Evolutionary conservation across 352 stramenopile genomes (phyloP).

Genomic region (Globisporangium megalacanthum): DNA sequence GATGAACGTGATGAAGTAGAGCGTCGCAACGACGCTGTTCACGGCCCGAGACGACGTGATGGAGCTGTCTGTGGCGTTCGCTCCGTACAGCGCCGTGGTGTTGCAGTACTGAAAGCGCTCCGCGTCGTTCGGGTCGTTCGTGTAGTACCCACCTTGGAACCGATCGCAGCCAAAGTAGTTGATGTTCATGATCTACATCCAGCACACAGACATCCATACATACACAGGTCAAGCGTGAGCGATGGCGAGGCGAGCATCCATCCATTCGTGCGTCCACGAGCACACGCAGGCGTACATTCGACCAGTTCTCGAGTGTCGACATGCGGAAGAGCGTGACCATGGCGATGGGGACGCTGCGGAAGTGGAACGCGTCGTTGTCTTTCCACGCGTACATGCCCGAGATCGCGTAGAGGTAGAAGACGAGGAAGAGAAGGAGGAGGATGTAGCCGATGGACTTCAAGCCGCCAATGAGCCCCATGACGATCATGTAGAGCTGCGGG

Average conservation of each 20-base stretch:
- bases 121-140: slow-evolving; percentile 24
- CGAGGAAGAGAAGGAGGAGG: slow-evolving; percentile 76
- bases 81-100: slow-evolving; percentile 45
- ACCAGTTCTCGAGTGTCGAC: slow-evolving; percentile 80
- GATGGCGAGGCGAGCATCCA: neutral
- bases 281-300: slow-evolving; percentile 32
- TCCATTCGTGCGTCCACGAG: neutral
- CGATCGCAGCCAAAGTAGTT: slow-evolving; percentile 77
- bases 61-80: slow-evolving; percentile 31
- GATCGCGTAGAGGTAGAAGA: slow-evolving; percentile 90
- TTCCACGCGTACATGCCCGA: slow-evolving; percentile 89
- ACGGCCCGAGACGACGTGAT: slow-evolving; percentile 28
- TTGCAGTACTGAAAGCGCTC: slow-evolving; percentile 60
- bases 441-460: slow-evolving; percentile 91
- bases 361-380: slow-evolving; percentile 84
- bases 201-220: neutral
- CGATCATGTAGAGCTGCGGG: slow-evolving; percentile 89
- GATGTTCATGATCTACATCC: slow-evolving; percentile 63
- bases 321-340: slow-evolving; percentile 84
- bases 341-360: slow-evolving; percentile 65
- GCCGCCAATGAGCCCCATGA: slow-evolving; percentile 85
- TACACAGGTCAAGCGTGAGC: neutral
- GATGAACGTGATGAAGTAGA: slow-evolving; percentile 88
- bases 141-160: slow-evolving; percentile 67
- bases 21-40: slow-evolving; percentile 49